Percentiles rank a stretch among this genome's conserved stretches.
Evolutionary conservation across 495 filamentous ascomycete genomes (phyloP).

Genomic region (Lasiosphaeria miniovina): DNA sequence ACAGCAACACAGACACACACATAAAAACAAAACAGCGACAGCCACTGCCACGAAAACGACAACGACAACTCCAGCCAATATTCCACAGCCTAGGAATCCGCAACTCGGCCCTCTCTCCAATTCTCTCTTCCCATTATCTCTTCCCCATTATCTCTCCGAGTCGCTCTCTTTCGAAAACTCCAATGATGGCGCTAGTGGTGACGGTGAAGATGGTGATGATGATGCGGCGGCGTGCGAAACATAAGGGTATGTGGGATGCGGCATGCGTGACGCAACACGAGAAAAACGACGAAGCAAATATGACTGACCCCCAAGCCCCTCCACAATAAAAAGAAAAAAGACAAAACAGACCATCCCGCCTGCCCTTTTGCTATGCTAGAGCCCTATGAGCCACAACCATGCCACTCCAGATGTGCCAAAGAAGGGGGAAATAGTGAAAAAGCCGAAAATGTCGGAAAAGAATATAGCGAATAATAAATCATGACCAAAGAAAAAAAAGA

Average conservation of each 20-base stretch:
- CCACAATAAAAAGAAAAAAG: neutral
- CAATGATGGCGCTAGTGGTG: neutral
- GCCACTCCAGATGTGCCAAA: conserved; percentile 5
- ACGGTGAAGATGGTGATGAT: neutral
- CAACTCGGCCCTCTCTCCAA: too few relatives aligned
- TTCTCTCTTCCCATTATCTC: too few relatives aligned
- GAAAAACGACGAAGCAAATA: too few relatives aligned
- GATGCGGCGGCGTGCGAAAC: too few relatives aligned
- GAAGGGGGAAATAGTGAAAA: conserved; percentile 5
- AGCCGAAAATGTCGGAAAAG: neutral
- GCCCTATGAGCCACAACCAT: conserved; percentile 2
- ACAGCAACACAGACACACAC: too few relatives aligned
- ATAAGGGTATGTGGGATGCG: too few relatives aligned
- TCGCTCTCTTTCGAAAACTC: neutral
- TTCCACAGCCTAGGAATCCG: too few relatives aligned
- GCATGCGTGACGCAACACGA: too few relatives aligned
- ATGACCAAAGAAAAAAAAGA: neutral
- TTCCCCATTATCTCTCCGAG: neutral
- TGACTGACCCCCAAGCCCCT: too few relatives aligned
- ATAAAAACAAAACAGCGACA: too few relatives aligned
- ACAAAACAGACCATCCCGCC: conserved; percentile 17
- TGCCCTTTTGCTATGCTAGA: conserved; percentile 22
- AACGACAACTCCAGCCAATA: too few relatives aligned
- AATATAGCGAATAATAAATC: neutral
- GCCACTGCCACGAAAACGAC: too few relatives aligned